Evolutionary conservation across 495 filamentous ascomycete species (phyloP).

Genomic region (Trypethelium eluteriae): DNA sequence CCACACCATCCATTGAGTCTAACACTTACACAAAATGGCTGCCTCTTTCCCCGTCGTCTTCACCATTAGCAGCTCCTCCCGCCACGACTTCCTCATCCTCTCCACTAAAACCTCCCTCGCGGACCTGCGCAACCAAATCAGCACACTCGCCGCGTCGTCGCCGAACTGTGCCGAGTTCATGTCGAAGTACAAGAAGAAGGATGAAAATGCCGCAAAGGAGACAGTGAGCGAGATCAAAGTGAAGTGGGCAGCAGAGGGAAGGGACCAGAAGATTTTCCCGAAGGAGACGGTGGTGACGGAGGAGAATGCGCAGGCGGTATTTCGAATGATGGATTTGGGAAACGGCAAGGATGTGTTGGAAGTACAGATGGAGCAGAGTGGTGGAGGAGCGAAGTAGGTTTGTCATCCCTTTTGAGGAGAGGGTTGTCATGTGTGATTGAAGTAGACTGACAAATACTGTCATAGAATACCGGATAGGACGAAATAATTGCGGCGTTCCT

Average conservation of each 20-base stretch:
- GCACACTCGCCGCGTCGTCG: constrained; percentile 19
- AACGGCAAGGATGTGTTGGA: constrained; percentile 30
- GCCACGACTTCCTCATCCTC: constrained; percentile 27
- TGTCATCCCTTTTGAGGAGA: not conserved
- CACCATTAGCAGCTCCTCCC: constrained; percentile 25
- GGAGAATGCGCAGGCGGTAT: constrained; percentile 28
- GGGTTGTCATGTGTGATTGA: not conserved
- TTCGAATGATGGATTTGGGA: constrained; percentile 29
- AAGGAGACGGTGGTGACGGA: constrained; percentile 27
- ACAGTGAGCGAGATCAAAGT: constrained; percentile 26
- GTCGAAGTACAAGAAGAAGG: constrained; percentile 26
- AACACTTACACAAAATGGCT: not conserved
- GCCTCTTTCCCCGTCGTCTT: constrained; percentile 27
- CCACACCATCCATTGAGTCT: too few relatives aligned
- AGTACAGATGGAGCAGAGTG: constrained; percentile 22
- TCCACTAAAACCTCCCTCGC: constrained; percentile 17
- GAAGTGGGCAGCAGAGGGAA: constrained; percentile 22
- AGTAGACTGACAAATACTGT: not conserved
- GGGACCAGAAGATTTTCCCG: constrained; percentile 28
- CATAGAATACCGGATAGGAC: not conserved
- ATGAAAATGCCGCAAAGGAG: constrained; percentile 16
- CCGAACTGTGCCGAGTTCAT: constrained; percentile 30
- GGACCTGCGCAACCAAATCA: constrained; percentile 21
- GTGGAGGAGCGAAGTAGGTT: constrained; percentile 20
- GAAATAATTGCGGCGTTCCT: not conserved